Conservation (phyloP, 208 protist species). For the Crithidia acanthocephali region DNA sequence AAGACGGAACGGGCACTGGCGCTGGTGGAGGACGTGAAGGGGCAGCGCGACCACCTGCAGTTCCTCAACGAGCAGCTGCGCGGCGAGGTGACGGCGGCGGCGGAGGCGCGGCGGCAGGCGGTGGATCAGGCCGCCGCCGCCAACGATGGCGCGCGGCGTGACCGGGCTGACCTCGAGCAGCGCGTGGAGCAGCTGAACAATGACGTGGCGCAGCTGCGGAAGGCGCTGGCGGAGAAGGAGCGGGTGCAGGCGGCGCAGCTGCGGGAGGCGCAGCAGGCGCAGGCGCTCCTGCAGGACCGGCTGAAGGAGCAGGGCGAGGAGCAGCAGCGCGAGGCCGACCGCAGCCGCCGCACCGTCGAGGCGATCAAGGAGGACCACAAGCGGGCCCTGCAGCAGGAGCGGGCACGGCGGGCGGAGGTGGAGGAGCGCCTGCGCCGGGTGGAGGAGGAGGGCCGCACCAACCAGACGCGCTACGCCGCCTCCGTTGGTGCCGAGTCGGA, state of each 20-base stretch:
- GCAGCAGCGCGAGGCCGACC: slow-evolving; percentile 36
- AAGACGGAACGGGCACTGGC: slow-evolving; percentile 29
- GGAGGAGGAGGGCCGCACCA: slow-evolving; percentile 16
- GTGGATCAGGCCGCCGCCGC: slow-evolving; percentile 27
- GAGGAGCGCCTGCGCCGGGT: slow-evolving; percentile 34
- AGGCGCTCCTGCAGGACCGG: slow-evolving; percentile 40
- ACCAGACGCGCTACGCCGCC: slow-evolving; percentile 18
- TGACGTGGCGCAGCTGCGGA: slow-evolving; percentile 38
- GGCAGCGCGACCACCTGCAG: slow-evolving; percentile 52
- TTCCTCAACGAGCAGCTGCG: slow-evolving; percentile 53
- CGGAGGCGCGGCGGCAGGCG: slow-evolving; percentile 33
- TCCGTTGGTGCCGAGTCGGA: slow-evolving; percentile 30
- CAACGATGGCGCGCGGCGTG: slow-evolving; percentile 22
- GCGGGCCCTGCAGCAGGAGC: slow-evolving; percentile 35
- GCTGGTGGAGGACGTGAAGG: slow-evolving; percentile 49
- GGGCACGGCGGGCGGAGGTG: slow-evolving; percentile 24
- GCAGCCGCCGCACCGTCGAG: slow-evolving; percentile 27
- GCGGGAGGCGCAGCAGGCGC: slow-evolving; percentile 40
- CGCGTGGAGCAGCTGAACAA: slow-evolving; percentile 24
- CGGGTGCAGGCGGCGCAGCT: slow-evolving; percentile 34
- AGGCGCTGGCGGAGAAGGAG: slow-evolving; percentile 39
- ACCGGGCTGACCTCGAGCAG: slow-evolving; percentile 21
- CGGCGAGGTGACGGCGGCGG: slow-evolving; percentile 31
- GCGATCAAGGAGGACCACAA: slow-evolving; percentile 35
- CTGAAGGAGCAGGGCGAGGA: slow-evolving; percentile 36